phyloP scores from a whole-genome alignment of 2,329 filamentous ascomycete species.

The Colletotrichum coccodes region DNA sequence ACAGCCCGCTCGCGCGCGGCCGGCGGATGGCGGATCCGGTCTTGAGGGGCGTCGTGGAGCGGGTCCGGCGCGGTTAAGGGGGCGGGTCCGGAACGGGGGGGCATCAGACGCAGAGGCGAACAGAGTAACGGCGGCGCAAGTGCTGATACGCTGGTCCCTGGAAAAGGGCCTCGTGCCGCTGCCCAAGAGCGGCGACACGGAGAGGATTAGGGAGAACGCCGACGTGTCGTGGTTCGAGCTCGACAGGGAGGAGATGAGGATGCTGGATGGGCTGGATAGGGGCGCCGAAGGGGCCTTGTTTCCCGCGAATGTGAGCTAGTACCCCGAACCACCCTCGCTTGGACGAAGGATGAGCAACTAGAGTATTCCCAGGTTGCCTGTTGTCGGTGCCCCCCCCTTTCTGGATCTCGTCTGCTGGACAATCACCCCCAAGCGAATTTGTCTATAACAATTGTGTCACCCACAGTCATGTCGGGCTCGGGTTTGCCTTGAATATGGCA shows the following conservation, averaged over 20 bases:
- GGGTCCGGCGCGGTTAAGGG: not conserved
- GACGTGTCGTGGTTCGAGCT: constrained; percentile 71
- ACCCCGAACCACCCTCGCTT: too few species aligned
- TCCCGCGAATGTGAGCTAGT: constrained; percentile 39
- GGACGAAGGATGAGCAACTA: too few species aligned
- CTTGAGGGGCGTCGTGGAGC: constrained; percentile 44
- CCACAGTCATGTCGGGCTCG: not conserved
- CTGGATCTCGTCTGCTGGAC: not conserved
- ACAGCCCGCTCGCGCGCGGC: constrained; percentile 49
- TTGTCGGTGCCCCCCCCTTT: not conserved
- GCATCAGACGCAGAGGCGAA: constrained; percentile 16
- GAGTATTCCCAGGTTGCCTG: too few species aligned
- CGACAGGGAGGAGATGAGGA: constrained; percentile 63
- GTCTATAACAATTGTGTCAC: not conserved
- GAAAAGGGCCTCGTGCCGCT: constrained; percentile 77
- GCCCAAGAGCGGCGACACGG: constrained; percentile 71
- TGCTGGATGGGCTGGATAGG: constrained; percentile 42
- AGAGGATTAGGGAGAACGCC: constrained; percentile 69
- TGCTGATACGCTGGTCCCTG: constrained; percentile 75
- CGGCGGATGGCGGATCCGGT: constrained; percentile 60
- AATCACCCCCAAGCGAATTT: not conserved
- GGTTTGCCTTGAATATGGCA: not conserved
- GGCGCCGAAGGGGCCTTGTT: constrained; percentile 43
- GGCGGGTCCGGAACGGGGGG: not conserved
- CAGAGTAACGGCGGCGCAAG: constrained; percentile 64